Base-by-base conservation (phyloP, 108 stramenopile species). In the Pseudonitzschia delicatissima region DNA sequence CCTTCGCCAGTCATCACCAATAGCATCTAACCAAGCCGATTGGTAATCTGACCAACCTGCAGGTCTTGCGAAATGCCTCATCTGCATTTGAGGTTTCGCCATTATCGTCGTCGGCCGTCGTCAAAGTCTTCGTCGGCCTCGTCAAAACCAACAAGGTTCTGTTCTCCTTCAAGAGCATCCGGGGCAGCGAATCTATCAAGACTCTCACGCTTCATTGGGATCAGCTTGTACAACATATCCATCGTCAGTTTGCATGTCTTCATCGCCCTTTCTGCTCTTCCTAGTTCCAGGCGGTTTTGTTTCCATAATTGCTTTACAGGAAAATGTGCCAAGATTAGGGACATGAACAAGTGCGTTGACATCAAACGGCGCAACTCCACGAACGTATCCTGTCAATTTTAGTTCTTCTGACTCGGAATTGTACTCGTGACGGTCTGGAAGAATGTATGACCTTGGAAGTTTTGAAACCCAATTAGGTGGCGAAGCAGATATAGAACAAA, bases 81-180 rank as follows among this genome's bases (percentile, higher is more conserved):
- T 81, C 78, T 28, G 53, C 32, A 55, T 33, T 55, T 4, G 55
- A 70, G 28, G 74, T 59, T 23, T 62, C 48, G 1, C 50, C 64
- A 7, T 67, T 77, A n/a, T 82, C 70, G 26, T 78, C 82, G 13
- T 85, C 81, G 1, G 40, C 77, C 68, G 27, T 66, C 76, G 31
- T 55, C 29, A 59, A 66, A 33, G 17, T 64, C 55, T 7, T 69
- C 84, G 36, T 78, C 79, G 15, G 81, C 83, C 28, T 97, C 97
- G 60, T 99, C 96, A 74, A 94, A 95, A 20, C 97, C 96, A 23
- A 98, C 93, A 64, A 98, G 89, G 57, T 98, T 99, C 79, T 99
- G 99, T 67, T 99, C 99, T 29, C 98, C 99, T 25, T 92, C 91
- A 52, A 98, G 76, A 4, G 79, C 85, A 76, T 99, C 98, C 2